Evolutionary conservation across 2,329 filamentous ascomycete species (phyloP), one percentile per base, ranked within the genome.

Genomic region (Hirsutella rhossiliensis): DNA sequence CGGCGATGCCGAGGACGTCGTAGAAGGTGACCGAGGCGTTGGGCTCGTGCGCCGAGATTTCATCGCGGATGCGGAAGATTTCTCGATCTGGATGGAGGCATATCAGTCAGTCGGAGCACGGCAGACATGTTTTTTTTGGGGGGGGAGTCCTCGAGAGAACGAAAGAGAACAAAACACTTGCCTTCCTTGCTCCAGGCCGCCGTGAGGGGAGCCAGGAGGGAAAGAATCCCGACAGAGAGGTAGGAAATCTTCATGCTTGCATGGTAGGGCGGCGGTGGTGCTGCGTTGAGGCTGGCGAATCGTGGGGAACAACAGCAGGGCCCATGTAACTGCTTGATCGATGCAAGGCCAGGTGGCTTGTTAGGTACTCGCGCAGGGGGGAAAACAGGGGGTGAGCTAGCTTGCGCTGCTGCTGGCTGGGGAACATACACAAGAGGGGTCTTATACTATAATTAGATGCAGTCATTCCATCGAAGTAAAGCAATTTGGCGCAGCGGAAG

Each of bases 41-140:
- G 30, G 58, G 45, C 62, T 96, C 87, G 62, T 96, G 86, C 51
- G 80, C 71, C 38, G 78, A 67, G 45, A 98, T 77, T 62, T 97
- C 92, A 67, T 96, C 88, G 58, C 83, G 83, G 49, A 98, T 75
- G 55, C 88, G 85, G 71, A 98, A 98, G 69, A 98, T 97, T 68
- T 98, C 92, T 61, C 94, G 87, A 67, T 98, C 92, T 94, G 57
- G 27, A 40, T 38, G 34, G 20, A n/a, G 23, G 9, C 6, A 27
- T 9, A 9, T 27, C 23, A 27, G 23, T 23, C 23, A 7, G 7
- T 7, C 4, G 23, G 23, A 7, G 23, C 23, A 7, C 7, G 23
- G 23, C 23, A 23, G 23, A 23, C n/a, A n/a, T n/a, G n/a, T n/a
- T n/a, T n/a, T n/a, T n/a, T n/a, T n/a, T n/a, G n/a, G n/a, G n/a